These are phyloP conservation scores for Agarophyton chilense DNA, from an alignment of 23 red algal genomes.

Conservation along the genomic window DNA sequence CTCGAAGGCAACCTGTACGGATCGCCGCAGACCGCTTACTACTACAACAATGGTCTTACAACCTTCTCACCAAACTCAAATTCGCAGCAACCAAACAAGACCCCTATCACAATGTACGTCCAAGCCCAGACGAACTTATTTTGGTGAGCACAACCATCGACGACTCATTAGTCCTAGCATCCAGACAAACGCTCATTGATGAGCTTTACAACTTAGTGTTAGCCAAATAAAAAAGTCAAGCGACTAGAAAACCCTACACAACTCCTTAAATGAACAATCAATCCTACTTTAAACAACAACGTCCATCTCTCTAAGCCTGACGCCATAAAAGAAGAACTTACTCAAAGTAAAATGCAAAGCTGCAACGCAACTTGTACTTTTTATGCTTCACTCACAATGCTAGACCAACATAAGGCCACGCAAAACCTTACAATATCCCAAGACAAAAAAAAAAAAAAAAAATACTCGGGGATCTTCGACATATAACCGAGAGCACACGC, in stretches of 20 bases:
- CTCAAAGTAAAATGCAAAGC: not conserved
- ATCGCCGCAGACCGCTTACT: no score
- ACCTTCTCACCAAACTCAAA: no score
- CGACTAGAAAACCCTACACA: not conserved
- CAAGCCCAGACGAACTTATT: no score
- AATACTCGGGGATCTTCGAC: not conserved
- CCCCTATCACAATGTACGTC: no score
- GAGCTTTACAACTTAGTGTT: not conserved
- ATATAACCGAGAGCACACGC: not conserved
- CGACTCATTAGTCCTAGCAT: not conserved
- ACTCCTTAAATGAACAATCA: not conserved
- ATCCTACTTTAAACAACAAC: not conserved
- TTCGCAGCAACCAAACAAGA: no score
- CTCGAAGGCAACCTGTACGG: no score
- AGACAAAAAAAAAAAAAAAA: not conserved
- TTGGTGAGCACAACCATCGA: not conserved
- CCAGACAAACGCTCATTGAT: not conserved
- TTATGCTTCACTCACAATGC: not conserved
- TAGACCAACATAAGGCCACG: not conserved
- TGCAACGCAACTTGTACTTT: not conserved
- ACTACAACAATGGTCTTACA: no score
- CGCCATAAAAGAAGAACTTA: not conserved
- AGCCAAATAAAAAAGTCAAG: not conserved
- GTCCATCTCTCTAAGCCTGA: not conserved
- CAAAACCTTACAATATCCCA: not conserved